phyloP scores from a whole-genome alignment of 2,329 filamentous ascomycete genomes.

The Fusarium penzigii region DNA sequence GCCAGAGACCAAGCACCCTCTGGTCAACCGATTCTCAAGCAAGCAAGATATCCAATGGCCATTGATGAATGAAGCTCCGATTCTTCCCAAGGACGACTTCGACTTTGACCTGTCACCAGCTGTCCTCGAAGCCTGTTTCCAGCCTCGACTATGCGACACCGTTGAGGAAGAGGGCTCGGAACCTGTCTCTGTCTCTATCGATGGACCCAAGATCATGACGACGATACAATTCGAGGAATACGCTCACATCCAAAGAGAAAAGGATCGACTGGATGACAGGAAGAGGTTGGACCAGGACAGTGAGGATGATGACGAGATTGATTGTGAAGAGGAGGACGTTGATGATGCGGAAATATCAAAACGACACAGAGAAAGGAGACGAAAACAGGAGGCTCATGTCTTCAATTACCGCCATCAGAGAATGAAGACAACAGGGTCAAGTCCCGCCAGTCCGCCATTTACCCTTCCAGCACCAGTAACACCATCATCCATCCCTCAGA shows the following conservation, averaged over 20 bases:
- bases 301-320: background rate
- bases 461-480: background rate
- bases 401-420: slow-evolving; percentile 1
- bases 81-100: background rate
- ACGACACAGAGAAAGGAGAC: background rate
- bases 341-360: background rate
- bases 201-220: slow-evolving; percentile 1
- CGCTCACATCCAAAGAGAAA: background rate
- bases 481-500: background rate
- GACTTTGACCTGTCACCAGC: background rate
- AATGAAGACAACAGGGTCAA: slow-evolving; percentile 1
- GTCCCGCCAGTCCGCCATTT: background rate
- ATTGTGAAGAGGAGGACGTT: background rate
- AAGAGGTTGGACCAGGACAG: background rate
- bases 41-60: background rate
- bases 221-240: background rate
- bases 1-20: no score
- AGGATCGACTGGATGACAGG: background rate
- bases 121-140: background rate
- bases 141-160: background rate
- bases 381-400: slow-evolving; percentile 1
- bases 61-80: background rate
- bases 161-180: background rate
- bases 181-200: no score
- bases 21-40: no score